Conservation (phyloP, 768 basidiomycete genomes). For the Lactifluus echinatus region DNA sequence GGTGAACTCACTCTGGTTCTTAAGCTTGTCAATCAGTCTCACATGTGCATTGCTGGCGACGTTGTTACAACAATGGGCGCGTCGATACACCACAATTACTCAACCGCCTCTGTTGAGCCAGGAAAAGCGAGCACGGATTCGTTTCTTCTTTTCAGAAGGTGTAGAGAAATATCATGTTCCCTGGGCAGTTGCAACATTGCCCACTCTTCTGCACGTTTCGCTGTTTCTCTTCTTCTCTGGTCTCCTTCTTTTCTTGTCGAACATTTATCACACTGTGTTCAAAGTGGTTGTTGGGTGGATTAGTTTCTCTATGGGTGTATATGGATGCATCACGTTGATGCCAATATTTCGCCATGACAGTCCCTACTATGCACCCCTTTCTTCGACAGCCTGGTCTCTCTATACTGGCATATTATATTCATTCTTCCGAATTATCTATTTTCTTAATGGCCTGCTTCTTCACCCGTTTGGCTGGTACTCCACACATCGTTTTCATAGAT, state of each 20-base stretch:
- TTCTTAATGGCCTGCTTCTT: background rate
- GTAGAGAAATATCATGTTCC: background rate
- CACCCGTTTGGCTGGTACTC: no score
- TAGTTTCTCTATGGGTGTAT: background rate
- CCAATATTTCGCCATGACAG: background rate
- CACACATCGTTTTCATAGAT: no score
- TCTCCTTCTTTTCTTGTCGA: background rate
- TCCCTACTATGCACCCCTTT: background rate
- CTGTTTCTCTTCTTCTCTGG: constrained; percentile 2
- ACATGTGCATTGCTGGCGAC: no score
- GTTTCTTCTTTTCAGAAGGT: background rate
- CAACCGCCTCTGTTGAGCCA: no score
- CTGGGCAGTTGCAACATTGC: background rate
- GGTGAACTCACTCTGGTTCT: no score
- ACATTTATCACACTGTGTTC: background rate
- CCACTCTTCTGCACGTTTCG: background rate
- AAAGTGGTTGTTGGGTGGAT: background rate
- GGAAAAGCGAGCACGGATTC: no score
- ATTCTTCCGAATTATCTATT: background rate
- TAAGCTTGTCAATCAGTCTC: no score
- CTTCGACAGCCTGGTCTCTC: background rate
- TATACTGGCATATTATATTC: background rate
- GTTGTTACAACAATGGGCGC: no score
- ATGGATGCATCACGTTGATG: background rate
- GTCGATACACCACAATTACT: no score